These are phyloP conservation scores for Picea sitchensis DNA, from an alignment of 75 land plant genomes.

Conservation along the genomic window DNA sequence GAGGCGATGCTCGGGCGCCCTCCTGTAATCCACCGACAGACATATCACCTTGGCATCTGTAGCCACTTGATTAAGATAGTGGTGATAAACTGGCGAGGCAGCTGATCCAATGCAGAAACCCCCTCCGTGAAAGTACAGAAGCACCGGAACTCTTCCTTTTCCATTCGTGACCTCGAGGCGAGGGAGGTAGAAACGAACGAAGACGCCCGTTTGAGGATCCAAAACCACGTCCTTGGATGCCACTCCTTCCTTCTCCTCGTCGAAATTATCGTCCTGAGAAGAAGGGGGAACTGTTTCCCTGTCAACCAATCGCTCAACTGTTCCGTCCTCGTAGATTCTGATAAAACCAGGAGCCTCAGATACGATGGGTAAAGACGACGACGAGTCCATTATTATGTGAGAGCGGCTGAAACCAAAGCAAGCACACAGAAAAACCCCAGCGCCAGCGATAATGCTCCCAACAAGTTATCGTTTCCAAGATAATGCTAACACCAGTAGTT, in stretches of 20 bases:
- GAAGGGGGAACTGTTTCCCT: no score
- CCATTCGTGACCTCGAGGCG: conserved; percentile 1
- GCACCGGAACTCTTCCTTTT: conserved; percentile 18
- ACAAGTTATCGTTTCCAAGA: no score
- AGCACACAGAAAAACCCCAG: no score
- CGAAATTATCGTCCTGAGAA: no score
- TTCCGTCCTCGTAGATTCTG: no score
- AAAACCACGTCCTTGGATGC: conserved; percentile 51
- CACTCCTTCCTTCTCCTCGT: conserved; percentile 20
- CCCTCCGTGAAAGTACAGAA: conserved; percentile 54
- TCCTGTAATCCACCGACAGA: conserved; percentile 57
- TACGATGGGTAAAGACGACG: no score
- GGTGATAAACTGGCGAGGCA: conserved; percentile 21
- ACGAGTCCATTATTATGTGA: no score
- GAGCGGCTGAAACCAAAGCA: no score
- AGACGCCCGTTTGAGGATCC: conserved; percentile 32
- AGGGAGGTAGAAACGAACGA: conserved; percentile 58
- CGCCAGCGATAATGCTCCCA: no score
- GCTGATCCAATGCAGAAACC: conserved; percentile 37
- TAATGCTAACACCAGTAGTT: no score
- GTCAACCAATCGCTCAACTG: no score
- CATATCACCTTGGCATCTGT: conserved; percentile 23
- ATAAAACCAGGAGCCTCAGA: no score
- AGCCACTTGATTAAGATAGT: conserved; percentile 29
- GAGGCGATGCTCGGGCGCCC: conserved; percentile 43